A percentile compares a stretch with the other conserved stretches of the same genome.
Evolutionary conservation across 129 eudicot species (phyloP).

Genomic region (Smallanthus sonchifolius): DNA sequence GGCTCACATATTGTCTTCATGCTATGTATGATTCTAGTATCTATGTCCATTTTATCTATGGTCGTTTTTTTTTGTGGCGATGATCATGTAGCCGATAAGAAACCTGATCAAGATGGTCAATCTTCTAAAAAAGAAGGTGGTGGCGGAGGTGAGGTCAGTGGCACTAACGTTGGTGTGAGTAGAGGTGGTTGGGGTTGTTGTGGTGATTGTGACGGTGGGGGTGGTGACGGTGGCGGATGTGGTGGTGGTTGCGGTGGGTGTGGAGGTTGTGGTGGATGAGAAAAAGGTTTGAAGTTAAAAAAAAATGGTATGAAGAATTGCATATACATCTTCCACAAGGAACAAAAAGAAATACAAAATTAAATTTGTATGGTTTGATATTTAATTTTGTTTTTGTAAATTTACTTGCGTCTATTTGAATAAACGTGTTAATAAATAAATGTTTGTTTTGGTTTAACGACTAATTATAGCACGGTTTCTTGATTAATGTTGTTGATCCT

Average conservation of each 20-base stretch:
- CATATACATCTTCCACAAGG: not conserved
- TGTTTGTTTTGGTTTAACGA: not conserved
- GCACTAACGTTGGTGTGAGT: not conserved
- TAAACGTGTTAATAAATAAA: not conserved
- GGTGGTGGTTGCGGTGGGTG: not conserved
- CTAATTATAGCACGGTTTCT: not conserved
- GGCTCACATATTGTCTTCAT: not conserved
- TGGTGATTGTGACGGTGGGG: not conserved
- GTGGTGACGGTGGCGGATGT: not conserved
- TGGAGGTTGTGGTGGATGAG: not conserved
- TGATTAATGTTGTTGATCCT: too few relatives aligned
- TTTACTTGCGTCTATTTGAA: not conserved
- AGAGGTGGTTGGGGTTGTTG: not conserved
- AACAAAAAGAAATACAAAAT: not conserved
- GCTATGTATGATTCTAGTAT: not conserved
- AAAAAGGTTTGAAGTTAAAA: not conserved
- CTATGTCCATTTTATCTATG: not conserved
- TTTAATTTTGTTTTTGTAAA: not conserved
- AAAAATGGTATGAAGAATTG: not conserved
- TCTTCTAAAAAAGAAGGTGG: not conserved
- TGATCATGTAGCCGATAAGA: not conserved
- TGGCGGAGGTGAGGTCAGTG: not conserved
- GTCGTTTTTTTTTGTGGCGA: conserved; percentile 4
- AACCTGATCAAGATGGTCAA: not conserved
- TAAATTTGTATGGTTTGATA: not conserved